Conservation (phyloP, 345 rosid genomes). For the Mangifera indica region DNA sequence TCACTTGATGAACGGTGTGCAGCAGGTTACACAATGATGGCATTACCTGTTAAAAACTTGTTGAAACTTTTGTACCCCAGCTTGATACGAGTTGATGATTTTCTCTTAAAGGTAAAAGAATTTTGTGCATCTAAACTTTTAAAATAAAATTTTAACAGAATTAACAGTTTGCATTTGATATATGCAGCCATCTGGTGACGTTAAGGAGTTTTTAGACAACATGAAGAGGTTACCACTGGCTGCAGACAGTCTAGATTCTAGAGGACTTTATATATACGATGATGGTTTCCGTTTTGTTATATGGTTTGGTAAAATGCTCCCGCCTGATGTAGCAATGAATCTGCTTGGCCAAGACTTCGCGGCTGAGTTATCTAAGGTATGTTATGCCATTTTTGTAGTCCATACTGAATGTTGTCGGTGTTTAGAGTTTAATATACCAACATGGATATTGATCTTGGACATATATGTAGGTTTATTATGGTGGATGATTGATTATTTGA, state of each 20-base stretch:
- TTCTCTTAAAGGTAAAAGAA: slow-evolving; percentile 63
- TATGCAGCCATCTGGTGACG: slow-evolving; percentile 61
- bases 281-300: slow-evolving; percentile 81
- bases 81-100: slow-evolving; percentile 81
- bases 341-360: slow-evolving; percentile 85
- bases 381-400: slow-evolving; percentile 13
- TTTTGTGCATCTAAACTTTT: slow-evolving; percentile 7
- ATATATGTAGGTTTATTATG: not conserved
- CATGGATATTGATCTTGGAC: not conserved
- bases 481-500: not conserved
- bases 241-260: slow-evolving; percentile 83
- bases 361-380: slow-evolving; percentile 86
- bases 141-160: not conserved
- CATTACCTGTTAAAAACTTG: slow-evolving; percentile 81
- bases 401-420: not conserved
- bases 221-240: slow-evolving; percentile 62
- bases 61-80: slow-evolving; percentile 85
- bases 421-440: not conserved
- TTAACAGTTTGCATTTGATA: slow-evolving; percentile 23
- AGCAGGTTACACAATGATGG: slow-evolving; percentile 93
- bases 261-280: slow-evolving; percentile 89
- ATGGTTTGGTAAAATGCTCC: slow-evolving; percentile 95
- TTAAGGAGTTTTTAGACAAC: slow-evolving; percentile 39
- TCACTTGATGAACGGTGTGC: slow-evolving; percentile 93
- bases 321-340: slow-evolving; percentile 80